Conservation (phyloP, 2,329 filamentous ascomycete genomes). For the Alternaria arbusti region DNA sequence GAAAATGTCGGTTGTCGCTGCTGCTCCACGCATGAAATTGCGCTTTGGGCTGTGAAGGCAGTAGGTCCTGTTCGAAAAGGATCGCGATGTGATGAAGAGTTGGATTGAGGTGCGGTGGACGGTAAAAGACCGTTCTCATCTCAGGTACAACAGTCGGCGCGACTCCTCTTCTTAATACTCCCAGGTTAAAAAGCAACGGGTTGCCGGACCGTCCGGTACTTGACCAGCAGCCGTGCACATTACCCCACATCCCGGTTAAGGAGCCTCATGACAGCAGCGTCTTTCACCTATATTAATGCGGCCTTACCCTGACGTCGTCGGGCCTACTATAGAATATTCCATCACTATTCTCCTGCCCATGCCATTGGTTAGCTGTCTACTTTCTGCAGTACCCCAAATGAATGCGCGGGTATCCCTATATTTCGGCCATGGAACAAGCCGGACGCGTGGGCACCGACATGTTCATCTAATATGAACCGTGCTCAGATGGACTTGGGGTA, state of each 20-base stretch:
- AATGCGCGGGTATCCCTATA: conserved; percentile 20
- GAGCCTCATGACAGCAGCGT: conserved; percentile 11
- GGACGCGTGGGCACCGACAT: conserved; percentile 8
- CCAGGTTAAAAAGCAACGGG: conserved; percentile 5
- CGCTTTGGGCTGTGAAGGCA: background rate
- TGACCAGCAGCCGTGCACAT: conserved; percentile 10
- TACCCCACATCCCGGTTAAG: conserved; percentile 17
- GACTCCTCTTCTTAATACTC: background rate
- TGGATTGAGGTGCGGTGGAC: background rate
- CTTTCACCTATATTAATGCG: conserved; percentile 22
- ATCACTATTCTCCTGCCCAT: conserved; percentile 15
- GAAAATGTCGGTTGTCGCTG: background rate
- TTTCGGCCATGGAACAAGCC: conserved; percentile 20
- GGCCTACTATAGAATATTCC: conserved; percentile 34
- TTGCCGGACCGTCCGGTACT: conserved; percentile 16
- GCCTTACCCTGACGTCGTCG: conserved; percentile 14
- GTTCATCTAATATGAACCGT: conserved; percentile 12
- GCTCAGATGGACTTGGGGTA: background rate
- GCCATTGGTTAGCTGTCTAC: conserved; percentile 20
- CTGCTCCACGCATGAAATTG: background rate
- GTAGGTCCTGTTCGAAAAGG: background rate
- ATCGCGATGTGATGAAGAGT: background rate
- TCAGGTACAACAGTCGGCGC: background rate
- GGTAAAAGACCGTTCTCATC: background rate
- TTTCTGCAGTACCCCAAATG: conserved; percentile 4